phyloP scores from a whole-genome alignment of 306 rosid species.

The Pueraria montana region DNA sequence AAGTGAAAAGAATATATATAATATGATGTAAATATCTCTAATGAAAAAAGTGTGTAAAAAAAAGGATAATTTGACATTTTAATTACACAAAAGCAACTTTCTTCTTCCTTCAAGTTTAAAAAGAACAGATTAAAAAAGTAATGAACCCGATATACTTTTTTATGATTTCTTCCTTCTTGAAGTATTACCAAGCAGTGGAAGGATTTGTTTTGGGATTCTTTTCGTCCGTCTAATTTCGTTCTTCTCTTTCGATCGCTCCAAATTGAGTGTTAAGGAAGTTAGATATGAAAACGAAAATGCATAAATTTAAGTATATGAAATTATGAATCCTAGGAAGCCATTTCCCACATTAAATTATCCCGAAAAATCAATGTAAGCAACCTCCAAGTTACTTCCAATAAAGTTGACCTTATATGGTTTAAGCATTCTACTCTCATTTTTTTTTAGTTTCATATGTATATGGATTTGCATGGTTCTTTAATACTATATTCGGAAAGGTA shows the following conservation, averaged over 20 bases:
- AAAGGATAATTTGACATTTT: too few relatives aligned
- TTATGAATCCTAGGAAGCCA: not conserved
- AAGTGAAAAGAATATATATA: too few relatives aligned
- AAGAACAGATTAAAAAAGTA: too few relatives aligned
- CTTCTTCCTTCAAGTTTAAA: too few relatives aligned
- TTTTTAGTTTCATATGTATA: not conserved
- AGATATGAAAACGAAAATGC: not conserved
- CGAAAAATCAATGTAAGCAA: too few relatives aligned
- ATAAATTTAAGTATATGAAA: not conserved
- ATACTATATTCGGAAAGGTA: constrained; percentile 8
- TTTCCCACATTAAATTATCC: not conserved
- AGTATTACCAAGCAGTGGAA: not conserved
- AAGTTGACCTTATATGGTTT: too few relatives aligned
- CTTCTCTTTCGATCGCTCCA: not conserved
- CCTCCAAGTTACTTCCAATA: too few relatives aligned
- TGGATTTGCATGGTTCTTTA: not conserved
- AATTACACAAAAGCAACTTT: too few relatives aligned
- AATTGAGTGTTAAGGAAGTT: not conserved
- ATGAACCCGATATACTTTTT: too few relatives aligned
- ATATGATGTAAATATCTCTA: too few relatives aligned
- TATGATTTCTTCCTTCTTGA: too few relatives aligned
- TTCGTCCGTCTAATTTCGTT: not conserved
- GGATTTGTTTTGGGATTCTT: not conserved
- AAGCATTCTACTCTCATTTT: not conserved
- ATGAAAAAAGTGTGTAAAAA: too few relatives aligned